Conservation (phyloP, 2,329 filamentous ascomycete species). For the Cryphonectria radicalis region DNA sequence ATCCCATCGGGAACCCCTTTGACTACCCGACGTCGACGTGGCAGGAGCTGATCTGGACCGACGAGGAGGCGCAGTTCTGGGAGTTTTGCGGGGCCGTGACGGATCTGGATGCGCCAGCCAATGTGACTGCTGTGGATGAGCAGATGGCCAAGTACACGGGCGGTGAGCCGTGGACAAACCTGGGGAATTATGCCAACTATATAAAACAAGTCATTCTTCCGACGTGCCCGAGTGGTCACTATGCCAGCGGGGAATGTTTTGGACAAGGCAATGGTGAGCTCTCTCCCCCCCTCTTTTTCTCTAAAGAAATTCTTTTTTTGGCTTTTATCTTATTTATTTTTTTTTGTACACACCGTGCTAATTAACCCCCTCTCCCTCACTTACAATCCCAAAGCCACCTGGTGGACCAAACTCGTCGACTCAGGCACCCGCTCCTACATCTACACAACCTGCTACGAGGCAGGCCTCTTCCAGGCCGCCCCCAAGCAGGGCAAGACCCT, state of each 20-base stretch:
- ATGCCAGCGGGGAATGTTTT: constrained; percentile 51
- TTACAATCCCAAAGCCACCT: constrained; percentile 39
- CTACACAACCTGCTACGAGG: constrained; percentile 54
- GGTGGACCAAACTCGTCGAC: constrained; percentile 50
- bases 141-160: constrained; percentile 52
- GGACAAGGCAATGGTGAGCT: constrained; percentile 35
- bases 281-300: background rate
- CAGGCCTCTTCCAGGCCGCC: constrained; percentile 54
- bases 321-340: too few relatives aligned
- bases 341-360: background rate
- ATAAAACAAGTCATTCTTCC: constrained; percentile 51
- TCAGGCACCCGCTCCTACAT: constrained; percentile 49
- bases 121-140: constrained; percentile 50
- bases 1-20: constrained; percentile 51
- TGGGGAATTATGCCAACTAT: constrained; percentile 57
- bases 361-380: background rate
- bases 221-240: constrained; percentile 45
- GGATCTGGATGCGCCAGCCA: constrained; percentile 47
- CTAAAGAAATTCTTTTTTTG: too few relatives aligned
- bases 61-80: constrained; percentile 53
- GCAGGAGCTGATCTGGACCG: constrained; percentile 58
- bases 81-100: constrained; percentile 57
- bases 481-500: constrained; percentile 48
- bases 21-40: constrained; percentile 55
- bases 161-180: constrained; percentile 53